Conservation (phyloP, 495 filamentous ascomycete species). For the Xylaria longipes region DNA sequence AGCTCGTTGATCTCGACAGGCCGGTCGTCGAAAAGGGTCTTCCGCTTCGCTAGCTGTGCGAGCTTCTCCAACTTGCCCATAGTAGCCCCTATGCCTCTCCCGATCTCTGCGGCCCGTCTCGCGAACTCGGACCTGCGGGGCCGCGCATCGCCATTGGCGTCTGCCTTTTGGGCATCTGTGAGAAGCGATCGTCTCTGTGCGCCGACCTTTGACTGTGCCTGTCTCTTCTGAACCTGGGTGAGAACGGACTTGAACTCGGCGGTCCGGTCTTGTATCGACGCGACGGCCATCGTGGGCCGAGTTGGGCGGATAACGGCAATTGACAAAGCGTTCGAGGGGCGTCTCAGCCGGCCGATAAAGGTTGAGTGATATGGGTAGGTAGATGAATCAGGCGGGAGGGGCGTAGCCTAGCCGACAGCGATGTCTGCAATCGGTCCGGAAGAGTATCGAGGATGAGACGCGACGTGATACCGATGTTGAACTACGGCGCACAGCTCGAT, state of each 20-base stretch:
- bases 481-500: background rate
- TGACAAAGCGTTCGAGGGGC: background rate
- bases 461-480: background rate
- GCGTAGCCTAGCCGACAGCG: background rate
- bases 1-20: constrained; percentile 96
- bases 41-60: constrained; percentile 91
- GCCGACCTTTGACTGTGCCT: constrained; percentile 71
- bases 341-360: background rate
- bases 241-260: constrained; percentile 92
- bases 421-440: background rate
- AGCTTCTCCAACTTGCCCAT: constrained; percentile 94
- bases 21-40: constrained; percentile 95
- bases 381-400: background rate
- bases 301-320: background rate
- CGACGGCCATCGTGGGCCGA: constrained; percentile 36
- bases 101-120: constrained; percentile 85
- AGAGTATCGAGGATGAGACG: background rate
- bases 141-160: constrained; percentile 67
- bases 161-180: constrained; percentile 71
- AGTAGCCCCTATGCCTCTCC: constrained; percentile 85
- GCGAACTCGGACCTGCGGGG: constrained; percentile 79
- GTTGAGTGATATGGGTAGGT: background rate
- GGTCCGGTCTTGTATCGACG: constrained; percentile 94
- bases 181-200: constrained; percentile 83
- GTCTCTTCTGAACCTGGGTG: constrained; percentile 76